These are phyloP conservation scores for Cryptococcus neoformans DNA, from an alignment of 1,284 basidiomycete species.

Conservation along the genomic window DNA sequence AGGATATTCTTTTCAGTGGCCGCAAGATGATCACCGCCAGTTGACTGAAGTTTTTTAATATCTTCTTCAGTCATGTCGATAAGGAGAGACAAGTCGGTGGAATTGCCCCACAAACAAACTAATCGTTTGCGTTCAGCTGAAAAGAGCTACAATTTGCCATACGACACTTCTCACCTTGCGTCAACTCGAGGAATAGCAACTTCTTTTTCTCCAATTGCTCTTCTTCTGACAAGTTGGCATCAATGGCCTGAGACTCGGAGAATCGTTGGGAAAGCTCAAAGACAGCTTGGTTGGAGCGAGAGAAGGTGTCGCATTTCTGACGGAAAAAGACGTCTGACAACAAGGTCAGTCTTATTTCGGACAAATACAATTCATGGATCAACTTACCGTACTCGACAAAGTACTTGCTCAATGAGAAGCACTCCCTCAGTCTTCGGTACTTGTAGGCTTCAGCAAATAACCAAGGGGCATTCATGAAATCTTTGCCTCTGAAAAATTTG, in stretches of 20 bases:
- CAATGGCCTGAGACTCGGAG: constrained; percentile 73
- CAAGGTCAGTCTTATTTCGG: neutral
- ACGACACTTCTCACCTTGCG: constrained; percentile 60
- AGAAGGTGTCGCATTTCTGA: constrained; percentile 95
- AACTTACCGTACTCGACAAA: constrained; percentile 76
- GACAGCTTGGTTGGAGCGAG: constrained; percentile 85
- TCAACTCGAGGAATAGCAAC: constrained; percentile 89
- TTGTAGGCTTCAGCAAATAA: constrained; percentile 97
- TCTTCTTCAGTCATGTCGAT: constrained; percentile 99
- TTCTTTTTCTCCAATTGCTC: constrained; percentile 73
- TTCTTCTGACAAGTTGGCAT: constrained; percentile 56
- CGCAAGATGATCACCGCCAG: constrained; percentile 90
- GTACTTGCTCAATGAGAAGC: constrained; percentile 88
- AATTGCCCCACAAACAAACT: constrained; percentile 95
- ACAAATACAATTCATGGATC: neutral
- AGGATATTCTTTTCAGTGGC: constrained; percentile 86
- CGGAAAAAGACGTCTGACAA: constrained; percentile 66
- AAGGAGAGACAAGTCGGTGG: constrained; percentile 91
- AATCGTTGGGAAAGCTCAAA: constrained; percentile 95
- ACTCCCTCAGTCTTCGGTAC: constrained; percentile 92
- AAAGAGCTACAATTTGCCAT: neutral
- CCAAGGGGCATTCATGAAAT: constrained; percentile 95
- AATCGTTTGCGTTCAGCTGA: constrained; percentile 7
- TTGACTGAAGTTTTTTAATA: constrained; percentile 95
- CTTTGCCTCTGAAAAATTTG: constrained; percentile 90